Conservation (phyloP, 768 basidiomycete genomes). For the Xanthoconium stramineum region DNA sequence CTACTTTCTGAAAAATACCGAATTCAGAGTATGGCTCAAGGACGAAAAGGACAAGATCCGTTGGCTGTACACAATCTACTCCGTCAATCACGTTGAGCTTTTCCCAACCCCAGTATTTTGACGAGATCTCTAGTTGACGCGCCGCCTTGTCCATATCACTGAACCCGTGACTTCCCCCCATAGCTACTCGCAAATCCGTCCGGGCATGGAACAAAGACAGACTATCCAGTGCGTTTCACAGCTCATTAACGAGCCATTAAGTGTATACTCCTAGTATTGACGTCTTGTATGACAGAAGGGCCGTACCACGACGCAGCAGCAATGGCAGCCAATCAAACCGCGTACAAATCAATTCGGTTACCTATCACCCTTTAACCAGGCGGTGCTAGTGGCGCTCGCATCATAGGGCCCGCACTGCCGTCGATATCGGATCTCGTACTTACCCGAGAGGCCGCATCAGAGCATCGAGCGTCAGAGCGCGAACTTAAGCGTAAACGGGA, state of each 20-base stretch:
- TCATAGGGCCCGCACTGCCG: conserved; percentile 69
- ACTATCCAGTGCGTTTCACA: conserved; percentile 48
- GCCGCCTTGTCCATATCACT: not conserved
- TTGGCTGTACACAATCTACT: not conserved
- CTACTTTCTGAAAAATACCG: conserved; percentile 85
- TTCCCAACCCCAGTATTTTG: conserved; percentile 40
- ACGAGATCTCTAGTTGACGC: conserved; percentile 66
- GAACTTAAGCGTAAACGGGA: conserved; percentile 64
- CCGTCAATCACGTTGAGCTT: not conserved
- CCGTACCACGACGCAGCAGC: conserved; percentile 65
- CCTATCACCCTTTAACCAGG: conserved; percentile 26
- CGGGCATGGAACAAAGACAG: conserved; percentile 86
- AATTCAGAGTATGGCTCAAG: conserved; percentile 86
- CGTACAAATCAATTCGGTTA: conserved; percentile 63
- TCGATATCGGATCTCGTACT: conserved; percentile 65
- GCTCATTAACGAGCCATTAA: too few species aligned
- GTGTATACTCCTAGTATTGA: too few species aligned
- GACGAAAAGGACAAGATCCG: conserved; percentile 60
- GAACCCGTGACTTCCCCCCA: not conserved
- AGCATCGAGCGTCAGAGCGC: conserved; percentile 51
- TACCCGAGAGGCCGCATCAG: conserved; percentile 59
- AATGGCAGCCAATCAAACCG: conserved; percentile 67
- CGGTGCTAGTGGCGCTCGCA: conserved; percentile 27
- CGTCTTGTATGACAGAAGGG: conserved; percentile 34
- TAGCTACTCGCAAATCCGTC: conserved; percentile 91